A percentile compares a stretch with the other conserved stretches of the same genome.
Conservation (phyloP, 805 yeast genomes). For the Metschnikowia vanudenii region DNA sequence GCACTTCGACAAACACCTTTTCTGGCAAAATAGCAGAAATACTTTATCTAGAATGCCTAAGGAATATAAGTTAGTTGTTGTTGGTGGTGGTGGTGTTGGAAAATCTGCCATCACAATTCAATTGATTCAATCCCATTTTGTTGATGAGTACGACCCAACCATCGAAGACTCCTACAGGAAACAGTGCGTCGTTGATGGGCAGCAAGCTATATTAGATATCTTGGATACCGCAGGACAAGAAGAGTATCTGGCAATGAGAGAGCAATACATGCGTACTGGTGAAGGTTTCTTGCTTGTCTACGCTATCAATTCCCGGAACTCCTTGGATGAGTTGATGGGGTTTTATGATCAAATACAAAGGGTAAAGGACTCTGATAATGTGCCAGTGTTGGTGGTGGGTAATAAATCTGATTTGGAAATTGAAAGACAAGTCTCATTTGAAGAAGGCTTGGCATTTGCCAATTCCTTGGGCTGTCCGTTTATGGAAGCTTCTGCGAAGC, state of each 20-base stretch:
- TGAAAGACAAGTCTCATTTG: constrained; percentile 70
- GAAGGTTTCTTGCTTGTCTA: constrained; percentile 91
- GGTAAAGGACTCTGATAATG: constrained; percentile 69
- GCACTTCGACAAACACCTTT: constrained; percentile 3
- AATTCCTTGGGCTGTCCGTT: constrained; percentile 67
- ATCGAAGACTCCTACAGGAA: constrained; percentile 91
- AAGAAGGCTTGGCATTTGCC: constrained; percentile 64
- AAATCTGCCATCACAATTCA: constrained; percentile 95
- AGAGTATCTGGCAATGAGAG: constrained; percentile 82
- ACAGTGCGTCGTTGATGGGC: constrained; percentile 79
- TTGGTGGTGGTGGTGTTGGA: constrained; percentile 99
- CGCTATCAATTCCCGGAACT: constrained; percentile 77
- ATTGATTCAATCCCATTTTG: constrained; percentile 90
- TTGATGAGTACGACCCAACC: constrained; percentile 97
- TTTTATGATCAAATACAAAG: constrained; percentile 77
- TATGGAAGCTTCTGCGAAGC: constrained; percentile 91
- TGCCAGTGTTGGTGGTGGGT: constrained; percentile 81
- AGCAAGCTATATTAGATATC: constrained; percentile 63
- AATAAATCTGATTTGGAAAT: constrained; percentile 74
- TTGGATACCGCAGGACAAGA: constrained; percentile 99
- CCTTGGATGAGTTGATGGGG: constrained; percentile 79
- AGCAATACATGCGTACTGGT: constrained; percentile 94
- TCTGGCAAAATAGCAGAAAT: background rate
- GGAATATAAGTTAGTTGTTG: constrained; percentile 92
- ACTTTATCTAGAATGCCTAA: constrained; percentile 37